Base-by-base conservation (phyloP, 2,329 filamentous ascomycete species). In the Mycosphaerelloides madeirae region DNA sequence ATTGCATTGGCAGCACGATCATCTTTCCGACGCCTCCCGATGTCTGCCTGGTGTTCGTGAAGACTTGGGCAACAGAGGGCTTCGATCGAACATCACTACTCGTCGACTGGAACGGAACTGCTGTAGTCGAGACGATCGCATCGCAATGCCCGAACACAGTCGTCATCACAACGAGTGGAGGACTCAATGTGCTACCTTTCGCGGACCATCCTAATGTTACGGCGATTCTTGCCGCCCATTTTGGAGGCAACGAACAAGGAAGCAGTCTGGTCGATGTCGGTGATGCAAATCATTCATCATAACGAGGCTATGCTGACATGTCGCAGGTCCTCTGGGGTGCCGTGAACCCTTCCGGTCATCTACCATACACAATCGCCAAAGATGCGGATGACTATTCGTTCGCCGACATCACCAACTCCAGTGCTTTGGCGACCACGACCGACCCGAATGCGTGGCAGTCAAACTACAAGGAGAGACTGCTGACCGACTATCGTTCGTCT, bases 301-400 rank as follows among this genome's bases (percentile, higher is more conserved):
- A n/a, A 14, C n/a, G 8, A 8, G 11, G 15, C 12, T 44, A 13
- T 34, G 46, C 41, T 36, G 52, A 53, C 2, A 44, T 58, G 15
- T 46, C 53, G 8, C 41, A 57, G 19, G 38, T 62, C 20, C 43
- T 63, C 8, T 63, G 57, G 47, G 89, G 89, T 4, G 77, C 83
- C 16, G 75, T 81, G 12, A 91, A 88, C 54, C 82, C 83, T 0
- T 86, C 80, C 37, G 89, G 90, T 14, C 83, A 85, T 44, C 70
- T 96, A 1, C 90, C 90, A 0, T 95, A 94, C 66, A 94, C 88
- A 0, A 84, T 95, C 39, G 87, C 85, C 6, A 84, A 82, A 59
- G 74, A 73, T 1, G 72, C 85, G 32, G 34, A 32, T 31, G 61
- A 65, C 45, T 61, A 61, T 57, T 43, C 43, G 3, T 62, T 59